These are phyloP conservation scores for Metschnikowia borealis DNA, from an alignment of 805 yeast species.

Conservation along the genomic window DNA sequence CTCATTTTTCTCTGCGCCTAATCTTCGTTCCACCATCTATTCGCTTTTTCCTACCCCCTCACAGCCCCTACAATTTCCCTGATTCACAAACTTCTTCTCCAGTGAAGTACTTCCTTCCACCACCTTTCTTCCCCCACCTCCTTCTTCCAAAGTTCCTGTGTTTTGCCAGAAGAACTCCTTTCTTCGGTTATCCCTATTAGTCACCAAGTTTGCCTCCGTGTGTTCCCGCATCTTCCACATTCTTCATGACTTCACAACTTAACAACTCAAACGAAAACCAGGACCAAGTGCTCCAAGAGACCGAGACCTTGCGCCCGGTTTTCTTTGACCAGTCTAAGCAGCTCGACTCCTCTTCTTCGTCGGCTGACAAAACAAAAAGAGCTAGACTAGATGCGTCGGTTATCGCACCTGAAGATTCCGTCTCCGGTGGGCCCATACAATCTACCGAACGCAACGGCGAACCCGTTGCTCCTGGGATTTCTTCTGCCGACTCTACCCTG, in stretches of 20 bases:
- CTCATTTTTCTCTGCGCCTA: slow-evolving; percentile 6
- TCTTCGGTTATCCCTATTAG: slow-evolving; percentile 1
- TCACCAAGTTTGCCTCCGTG: slow-evolving; percentile 1
- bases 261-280: slow-evolving; percentile 29
- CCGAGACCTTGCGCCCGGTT: slow-evolving; percentile 30
- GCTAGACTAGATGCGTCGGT: slow-evolving; percentile 18
- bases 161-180: background rate
- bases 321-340: slow-evolving; percentile 26
- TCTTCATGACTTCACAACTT: slow-evolving; percentile 27
- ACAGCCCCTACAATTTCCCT: background rate
- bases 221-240: slow-evolving; percentile 5
- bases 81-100: background rate
- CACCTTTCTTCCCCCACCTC: background rate
- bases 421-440: background rate
- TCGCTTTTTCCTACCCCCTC: background rate
- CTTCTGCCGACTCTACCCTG: slow-evolving; percentile 1
- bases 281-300: slow-evolving; percentile 29
- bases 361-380: slow-evolving; percentile 15
- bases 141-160: background rate
- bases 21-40: background rate
- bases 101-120: background rate
- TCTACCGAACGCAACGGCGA: background rate
- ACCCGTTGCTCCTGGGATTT: slow-evolving; percentile 7
- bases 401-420: slow-evolving; percentile 13
- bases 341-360: slow-evolving; percentile 15